A percentile compares a stretch with the other conserved stretches of the same genome.
phyloP scores from a whole-genome alignment of 441 rosid genomes.

The Euphorbia neoarborescens region DNA sequence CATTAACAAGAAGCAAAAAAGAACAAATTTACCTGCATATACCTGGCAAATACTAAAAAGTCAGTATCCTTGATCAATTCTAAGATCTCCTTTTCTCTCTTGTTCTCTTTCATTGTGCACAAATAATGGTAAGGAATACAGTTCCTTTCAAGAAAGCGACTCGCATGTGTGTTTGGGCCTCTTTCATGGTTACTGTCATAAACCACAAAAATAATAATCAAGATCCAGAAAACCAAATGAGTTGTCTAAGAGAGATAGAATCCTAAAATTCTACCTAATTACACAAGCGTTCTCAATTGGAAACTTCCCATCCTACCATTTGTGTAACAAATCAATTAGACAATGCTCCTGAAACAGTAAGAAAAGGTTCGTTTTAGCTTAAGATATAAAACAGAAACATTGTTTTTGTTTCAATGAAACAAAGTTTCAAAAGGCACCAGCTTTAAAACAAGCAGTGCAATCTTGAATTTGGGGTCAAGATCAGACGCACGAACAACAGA shows the following conservation, averaged over 20 bases:
- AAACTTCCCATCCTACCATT: slow-evolving; percentile 86
- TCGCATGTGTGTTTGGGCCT: slow-evolving; percentile 74
- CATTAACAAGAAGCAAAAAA: slow-evolving; percentile 11
- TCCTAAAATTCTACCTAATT: slow-evolving; percentile 48
- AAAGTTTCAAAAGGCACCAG: slow-evolving; percentile 36
- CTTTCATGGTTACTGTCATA: slow-evolving; percentile 73
- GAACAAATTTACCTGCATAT: slow-evolving; percentile 77
- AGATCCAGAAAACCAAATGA: slow-evolving; percentile 14
- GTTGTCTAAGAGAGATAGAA: not conserved
- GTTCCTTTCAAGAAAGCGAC: slow-evolving; percentile 73
- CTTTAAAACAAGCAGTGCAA: slow-evolving; percentile 69
- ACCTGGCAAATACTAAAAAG: slow-evolving; percentile 87
- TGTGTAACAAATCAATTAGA: slow-evolving; percentile 73
- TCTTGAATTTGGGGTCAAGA: slow-evolving; percentile 76
- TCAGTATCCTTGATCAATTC: slow-evolving; percentile 72
- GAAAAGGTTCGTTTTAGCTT: slow-evolving; percentile 7
- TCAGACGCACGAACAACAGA: slow-evolving; percentile 76
- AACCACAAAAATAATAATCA: slow-evolving; percentile 14
- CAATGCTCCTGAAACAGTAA: slow-evolving; percentile 66
- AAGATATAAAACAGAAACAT: not conserved
- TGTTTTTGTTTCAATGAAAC: not conserved
- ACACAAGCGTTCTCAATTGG: slow-evolving; percentile 82
- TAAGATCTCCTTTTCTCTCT: slow-evolving; percentile 68
- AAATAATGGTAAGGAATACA: slow-evolving; percentile 74
- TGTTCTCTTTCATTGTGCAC: slow-evolving; percentile 40